phyloP scores from a whole-genome alignment of 805 yeast species.

The Sugiyamaella americana region DNA sequence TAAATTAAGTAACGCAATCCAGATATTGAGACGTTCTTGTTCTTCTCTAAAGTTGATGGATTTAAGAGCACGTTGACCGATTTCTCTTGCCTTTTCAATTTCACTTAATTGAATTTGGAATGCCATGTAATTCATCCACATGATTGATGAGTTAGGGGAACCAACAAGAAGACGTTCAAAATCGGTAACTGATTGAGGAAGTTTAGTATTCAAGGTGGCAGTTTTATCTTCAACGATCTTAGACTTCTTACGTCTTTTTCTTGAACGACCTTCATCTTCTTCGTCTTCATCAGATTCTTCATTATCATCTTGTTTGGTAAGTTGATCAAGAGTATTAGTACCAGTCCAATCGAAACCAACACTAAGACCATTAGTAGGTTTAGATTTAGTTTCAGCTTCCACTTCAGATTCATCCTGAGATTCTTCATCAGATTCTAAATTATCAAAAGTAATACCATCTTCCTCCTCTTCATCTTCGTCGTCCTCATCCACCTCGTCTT shows the following conservation, averaged over 20 bases:
- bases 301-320: conserved; percentile 33
- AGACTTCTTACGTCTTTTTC: conserved; percentile 37
- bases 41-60: conserved; percentile 88
- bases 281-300: conserved; percentile 42
- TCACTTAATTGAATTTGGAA: conserved; percentile 94
- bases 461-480: conserved; percentile 32
- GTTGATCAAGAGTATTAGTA: conserved; percentile 80
- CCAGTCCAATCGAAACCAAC: conserved; percentile 90
- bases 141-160: conserved; percentile 84
- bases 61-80: conserved; percentile 87
- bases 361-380: conserved; percentile 39
- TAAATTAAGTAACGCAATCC: conserved; percentile 92
- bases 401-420: conserved; percentile 28
- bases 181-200: conserved; percentile 88
- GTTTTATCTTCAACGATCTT: conserved; percentile 70
- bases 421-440: conserved; percentile 28
- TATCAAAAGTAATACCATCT: conserved; percentile 33
- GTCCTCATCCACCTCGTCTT: conserved; percentile 26
- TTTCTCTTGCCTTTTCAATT: conserved; percentile 87
- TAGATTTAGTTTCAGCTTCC: conserved; percentile 22
- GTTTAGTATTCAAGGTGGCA: conserved; percentile 71
- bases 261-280: conserved; percentile 37
- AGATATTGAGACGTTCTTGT: conserved; percentile 84
- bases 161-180: conserved; percentile 89
- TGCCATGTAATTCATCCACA: conserved; percentile 98